These are phyloP conservation scores for Laguncularia racemosa DNA, from an alignment of 345 rosid species.

Conservation along the genomic window DNA sequence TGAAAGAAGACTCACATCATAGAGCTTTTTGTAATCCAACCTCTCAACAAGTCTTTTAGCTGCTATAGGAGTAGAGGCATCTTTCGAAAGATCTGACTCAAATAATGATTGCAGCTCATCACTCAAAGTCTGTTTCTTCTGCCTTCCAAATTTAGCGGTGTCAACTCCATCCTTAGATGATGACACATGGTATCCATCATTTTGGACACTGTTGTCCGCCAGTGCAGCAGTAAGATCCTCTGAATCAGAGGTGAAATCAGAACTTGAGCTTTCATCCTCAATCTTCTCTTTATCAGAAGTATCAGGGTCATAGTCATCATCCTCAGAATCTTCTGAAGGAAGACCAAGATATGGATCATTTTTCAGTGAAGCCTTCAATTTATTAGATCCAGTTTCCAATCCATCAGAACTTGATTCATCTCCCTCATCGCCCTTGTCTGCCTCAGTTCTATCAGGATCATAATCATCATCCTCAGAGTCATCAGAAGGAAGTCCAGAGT, in stretches of 20 bases:
- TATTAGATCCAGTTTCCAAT: slow-evolving; percentile 57
- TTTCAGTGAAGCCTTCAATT: slow-evolving; percentile 28
- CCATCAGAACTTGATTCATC: slow-evolving; percentile 57
- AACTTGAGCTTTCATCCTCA: slow-evolving; percentile 52
- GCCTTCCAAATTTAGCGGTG: slow-evolving; percentile 16
- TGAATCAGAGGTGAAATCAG: slow-evolving; percentile 73
- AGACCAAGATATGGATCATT: slow-evolving; percentile 32
- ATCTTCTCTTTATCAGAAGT: slow-evolving; percentile 33
- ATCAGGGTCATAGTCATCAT: slow-evolving; percentile 55
- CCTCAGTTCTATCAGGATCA: slow-evolving; percentile 41
- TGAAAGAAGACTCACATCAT: slow-evolving; percentile 58
- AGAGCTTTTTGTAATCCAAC: slow-evolving; percentile 85
- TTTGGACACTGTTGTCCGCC: slow-evolving; percentile 21
- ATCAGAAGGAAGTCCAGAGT: slow-evolving; percentile 70
- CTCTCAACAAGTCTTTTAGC: slow-evolving; percentile 52
- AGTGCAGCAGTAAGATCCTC: slow-evolving; percentile 47
- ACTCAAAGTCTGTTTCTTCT: slow-evolving; percentile 15
- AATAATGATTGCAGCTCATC: slow-evolving; percentile 19
- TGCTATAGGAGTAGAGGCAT: slow-evolving; percentile 31
- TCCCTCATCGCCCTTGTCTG: slow-evolving; percentile 32
- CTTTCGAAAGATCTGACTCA: slow-evolving; percentile 32
- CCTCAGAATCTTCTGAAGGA: slow-evolving; percentile 92
- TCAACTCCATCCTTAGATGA: background rate
- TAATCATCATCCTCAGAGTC: slow-evolving; percentile 82
- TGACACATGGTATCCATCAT: slow-evolving; percentile 18